Base-by-base conservation (phyloP, 495 filamentous ascomycete species). In the Neurospora discreta region DNA sequence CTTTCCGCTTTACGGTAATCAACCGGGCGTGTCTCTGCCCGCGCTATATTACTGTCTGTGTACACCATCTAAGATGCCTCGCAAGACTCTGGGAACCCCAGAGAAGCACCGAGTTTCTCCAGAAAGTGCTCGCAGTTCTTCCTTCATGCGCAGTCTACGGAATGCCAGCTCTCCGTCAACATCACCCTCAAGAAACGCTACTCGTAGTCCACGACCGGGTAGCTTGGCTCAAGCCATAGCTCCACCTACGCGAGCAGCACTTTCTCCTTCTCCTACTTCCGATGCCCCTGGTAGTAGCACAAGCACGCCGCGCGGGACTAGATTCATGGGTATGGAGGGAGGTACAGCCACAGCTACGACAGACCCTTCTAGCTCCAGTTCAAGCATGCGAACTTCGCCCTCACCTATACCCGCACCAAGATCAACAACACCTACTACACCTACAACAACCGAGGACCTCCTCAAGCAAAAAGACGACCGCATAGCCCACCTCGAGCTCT, bases 401-500 rank as follows among this genome's bases (percentile, higher is more conserved):
- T 42, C 68, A 11, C 39, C 36, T 13, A 30, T 41, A 68, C 6
- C 40, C 20, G 3, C 68, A 43, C 9, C 39, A 18, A 42, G 42
- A 36, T 26, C 60, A 71, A 41, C 65, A 73, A 60, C 68, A 42
- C 39, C 70, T 10, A 23, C 70, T 10, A 23, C 40, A 18, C 5
- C 41, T 11, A 18, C 76, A 41, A 73, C 77, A 72, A 26, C 46
- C 20, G 77, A 73, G 13, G 75, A 76, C 20, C 70, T 79, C 52
- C 75, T 81, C 69, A 78, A 74, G 69, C 77, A 82, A 44, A 79
- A 81, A 58, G 82, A 86, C 74, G 74, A 75, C 68, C 80, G 79
- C 69, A 86, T 87, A 71, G 78, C 79, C 1, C 74, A 80, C 20
- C 79, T 87, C 65, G 81, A 85, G 74, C 77, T 65, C 52, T 65